Base-by-base conservation (phyloP, 179 eudicot genomes). In the Dionaea muscipula region DNA sequence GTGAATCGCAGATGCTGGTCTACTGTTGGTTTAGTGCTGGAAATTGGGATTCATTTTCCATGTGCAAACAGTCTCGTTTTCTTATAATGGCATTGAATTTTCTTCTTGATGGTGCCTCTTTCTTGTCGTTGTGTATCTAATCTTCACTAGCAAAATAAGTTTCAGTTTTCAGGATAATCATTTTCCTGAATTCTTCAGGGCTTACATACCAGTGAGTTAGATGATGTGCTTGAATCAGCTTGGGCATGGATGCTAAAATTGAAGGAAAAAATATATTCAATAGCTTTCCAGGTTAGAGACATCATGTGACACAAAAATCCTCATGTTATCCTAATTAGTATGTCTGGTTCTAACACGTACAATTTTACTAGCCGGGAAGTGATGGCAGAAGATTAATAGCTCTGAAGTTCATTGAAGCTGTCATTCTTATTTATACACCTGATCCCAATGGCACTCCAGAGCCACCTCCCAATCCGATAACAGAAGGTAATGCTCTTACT, bases 381-480 rank as follows among this genome's bases (percentile, higher is more conserved):
- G 95, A 93, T 69, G 96, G 96, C 51, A 78, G 78, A 66, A 83
- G 83, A 68, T 77, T 88, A 70, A 65, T 84, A 59, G 93, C 99
- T 3, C 70, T 93, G 66, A 93, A 93, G 68, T 93, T 84, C 70
- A 78, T 93, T 68, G 86, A 82, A 57, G 75, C 86, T 8, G 67
- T 82, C 52, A 69, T 85, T 60, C 85, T 88, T 55, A 80, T 88
- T 47, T 93, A 85, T 59, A 93, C 99, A 23, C 93, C 89, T 27
- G 95, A 88, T 62, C 96, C 99, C 53, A 72, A 60, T 81, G 93
- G 85, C 33, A 60, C 78, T 63, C 40, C 73, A 39, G 96, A 88
- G 75, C 86, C 81, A 35, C 85, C 99, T 56, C 41, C 71, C 67
- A 68, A 64, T 61, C 68, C 63, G 48, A 62, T 49, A 49, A 70